A percentile compares a stretch with the other conserved stretches of the same genome.
phyloP scores from a whole-genome alignment of 805 yeast genomes.

The Kurtzmaniella fragi region DNA sequence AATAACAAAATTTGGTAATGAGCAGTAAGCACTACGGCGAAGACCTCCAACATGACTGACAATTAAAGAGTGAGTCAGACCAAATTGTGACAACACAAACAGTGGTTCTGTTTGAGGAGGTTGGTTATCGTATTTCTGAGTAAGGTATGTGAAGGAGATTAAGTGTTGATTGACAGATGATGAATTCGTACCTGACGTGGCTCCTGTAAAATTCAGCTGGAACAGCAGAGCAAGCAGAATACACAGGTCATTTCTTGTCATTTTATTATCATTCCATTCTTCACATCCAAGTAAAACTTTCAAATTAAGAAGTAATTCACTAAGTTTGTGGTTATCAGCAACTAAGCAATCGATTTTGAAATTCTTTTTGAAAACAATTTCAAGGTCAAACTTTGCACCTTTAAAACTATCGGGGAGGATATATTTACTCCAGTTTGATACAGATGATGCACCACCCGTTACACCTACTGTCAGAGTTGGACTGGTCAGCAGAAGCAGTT shows the following conservation, averaged over 20 bases:
- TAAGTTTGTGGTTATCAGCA: constrained; percentile 28
- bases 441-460: no score
- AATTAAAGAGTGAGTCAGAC: constrained; percentile 22
- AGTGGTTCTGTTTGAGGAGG: constrained; percentile 22
- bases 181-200: neutral
- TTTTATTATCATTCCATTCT: constrained; percentile 8
- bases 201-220: neutral
- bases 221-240: neutral
- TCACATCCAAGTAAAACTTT: constrained; percentile 30
- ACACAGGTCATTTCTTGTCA: neutral
- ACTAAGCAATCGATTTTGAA: constrained; percentile 27
- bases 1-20: constrained; percentile 26
- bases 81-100: constrained; percentile 22
- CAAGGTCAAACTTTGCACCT: constrained; percentile 27
- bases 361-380: constrained; percentile 30
- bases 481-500: neutral
- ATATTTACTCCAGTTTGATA: no score
- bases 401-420: no score
- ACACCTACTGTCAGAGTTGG: neutral
- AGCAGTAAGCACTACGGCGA: constrained; percentile 34
- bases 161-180: constrained; percentile 6
- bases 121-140: constrained; percentile 7
- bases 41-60: constrained; percentile 37
- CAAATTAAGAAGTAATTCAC: constrained; percentile 29
- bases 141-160: constrained; percentile 20